Percentiles rank a stretch among this genome's conserved stretches.
Conservation (phyloP, 208 protist genomes). For the Trypanosoma caninum region DNA sequence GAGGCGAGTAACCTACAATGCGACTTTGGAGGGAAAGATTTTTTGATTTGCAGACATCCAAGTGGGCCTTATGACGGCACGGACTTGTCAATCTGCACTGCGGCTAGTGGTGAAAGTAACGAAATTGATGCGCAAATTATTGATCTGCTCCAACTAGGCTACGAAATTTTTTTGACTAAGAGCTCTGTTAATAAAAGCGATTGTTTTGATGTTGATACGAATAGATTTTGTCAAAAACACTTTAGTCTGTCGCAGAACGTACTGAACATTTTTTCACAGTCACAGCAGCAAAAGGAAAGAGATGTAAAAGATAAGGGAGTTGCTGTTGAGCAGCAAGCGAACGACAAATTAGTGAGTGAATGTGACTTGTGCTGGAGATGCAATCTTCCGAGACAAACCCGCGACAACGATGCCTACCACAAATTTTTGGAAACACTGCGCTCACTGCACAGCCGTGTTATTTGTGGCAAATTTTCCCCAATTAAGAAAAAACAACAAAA, state of each 20-base stretch:
- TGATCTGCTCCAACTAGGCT: constrained; percentile 9
- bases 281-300: neutral
- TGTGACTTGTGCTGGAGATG: constrained; percentile 23
- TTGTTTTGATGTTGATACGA: neutral
- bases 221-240: neutral
- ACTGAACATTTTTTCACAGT: constrained; percentile 14
- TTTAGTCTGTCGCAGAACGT: constrained; percentile 11
- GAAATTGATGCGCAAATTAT: neutral
- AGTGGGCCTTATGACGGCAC: no score
- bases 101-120: neutral
- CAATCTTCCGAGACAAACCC: neutral
- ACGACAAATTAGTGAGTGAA: no score
- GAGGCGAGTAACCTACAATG: no score
- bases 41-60: no score
- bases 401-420: neutral
- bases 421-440: constrained; percentile 14
- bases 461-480: neutral
- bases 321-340: neutral
- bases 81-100: no score
- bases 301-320: neutral
- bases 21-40: no score
- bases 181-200: neutral
- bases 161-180: constrained; percentile 2
- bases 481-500: no score
- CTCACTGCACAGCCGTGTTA: constrained; percentile 1